phyloP scores from a whole-genome alignment of 2,329 filamentous ascomycete genomes.

The Penicillium sp. region DNA sequence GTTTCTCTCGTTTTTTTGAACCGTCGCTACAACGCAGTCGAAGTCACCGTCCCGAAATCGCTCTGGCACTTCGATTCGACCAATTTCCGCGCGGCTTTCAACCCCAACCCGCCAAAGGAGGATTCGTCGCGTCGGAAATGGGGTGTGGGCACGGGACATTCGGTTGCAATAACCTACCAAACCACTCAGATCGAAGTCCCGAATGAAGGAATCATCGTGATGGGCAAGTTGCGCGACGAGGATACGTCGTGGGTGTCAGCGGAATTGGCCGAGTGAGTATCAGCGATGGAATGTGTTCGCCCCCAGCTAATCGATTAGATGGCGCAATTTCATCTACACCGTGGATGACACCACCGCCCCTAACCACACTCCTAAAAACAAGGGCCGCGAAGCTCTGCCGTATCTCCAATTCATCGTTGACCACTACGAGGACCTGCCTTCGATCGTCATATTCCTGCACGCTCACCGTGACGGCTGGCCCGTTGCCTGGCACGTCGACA shows the following conservation, averaged over 20 bases:
- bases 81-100: constrained; percentile 13
- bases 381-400: constrained; percentile 42
- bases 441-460: constrained; percentile 52
- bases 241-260: constrained; percentile 44
- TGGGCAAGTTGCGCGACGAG: constrained; percentile 41
- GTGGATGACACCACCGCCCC: constrained; percentile 34
- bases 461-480: constrained; percentile 46
- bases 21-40: constrained; percentile 20
- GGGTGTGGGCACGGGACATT: constrained; percentile 12
- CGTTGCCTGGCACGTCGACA: constrained; percentile 53
- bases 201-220: constrained; percentile 40
- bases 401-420: constrained; percentile 46
- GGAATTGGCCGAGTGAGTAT: constrained; percentile 41
- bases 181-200: constrained; percentile 28
- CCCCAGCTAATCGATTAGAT: constrained; percentile 32
- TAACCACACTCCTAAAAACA: constrained; percentile 36
- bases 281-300: background rate
- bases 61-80: constrained; percentile 27
- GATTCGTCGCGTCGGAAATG: constrained; percentile 19
- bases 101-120: constrained; percentile 5
- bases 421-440: constrained; percentile 45
- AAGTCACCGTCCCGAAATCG: constrained; percentile 15
- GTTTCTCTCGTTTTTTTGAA: constrained; percentile 27
- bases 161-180: constrained; percentile 20
- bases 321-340: constrained; percentile 44